phyloP scores from a whole-genome alignment of 208 protist genomes.

The Leishmania martiniquensis region DNA sequence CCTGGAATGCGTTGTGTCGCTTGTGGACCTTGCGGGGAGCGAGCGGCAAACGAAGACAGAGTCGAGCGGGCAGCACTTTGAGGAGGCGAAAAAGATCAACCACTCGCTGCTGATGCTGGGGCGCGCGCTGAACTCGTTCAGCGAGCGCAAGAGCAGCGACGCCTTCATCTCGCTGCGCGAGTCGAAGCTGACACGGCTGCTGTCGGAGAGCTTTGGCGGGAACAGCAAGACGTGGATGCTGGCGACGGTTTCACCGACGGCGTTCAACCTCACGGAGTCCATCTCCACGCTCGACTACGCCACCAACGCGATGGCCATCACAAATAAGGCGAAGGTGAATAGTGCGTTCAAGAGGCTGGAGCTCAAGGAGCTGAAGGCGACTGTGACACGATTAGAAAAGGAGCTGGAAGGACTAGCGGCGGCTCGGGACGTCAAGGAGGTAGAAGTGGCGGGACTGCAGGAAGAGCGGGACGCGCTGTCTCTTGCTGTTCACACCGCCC shows the following conservation, averaged over 20 bases:
- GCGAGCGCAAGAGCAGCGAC: slow-evolving; percentile 65
- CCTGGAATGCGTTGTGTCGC: slow-evolving; percentile 64
- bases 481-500: slow-evolving; percentile 35
- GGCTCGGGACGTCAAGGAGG: slow-evolving; percentile 38
- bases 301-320: slow-evolving; percentile 81
- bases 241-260: slow-evolving; percentile 70
- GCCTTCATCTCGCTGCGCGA: slow-evolving; percentile 83
- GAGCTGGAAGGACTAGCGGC: slow-evolving; percentile 41
- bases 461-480: slow-evolving; percentile 55
- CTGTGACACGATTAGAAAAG: slow-evolving; percentile 51
- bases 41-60: slow-evolving; percentile 87
- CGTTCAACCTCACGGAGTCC: slow-evolving; percentile 81
- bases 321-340: slow-evolving; percentile 79
- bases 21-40: slow-evolving; percentile 86
- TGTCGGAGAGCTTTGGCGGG: slow-evolving; percentile 91
- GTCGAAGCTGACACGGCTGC: slow-evolving; percentile 89
- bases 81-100: slow-evolving; percentile 93
- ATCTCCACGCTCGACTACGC: slow-evolving; percentile 87
- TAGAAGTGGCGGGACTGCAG: slow-evolving; percentile 37
- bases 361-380: slow-evolving; percentile 68
- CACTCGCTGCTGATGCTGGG: slow-evolving; percentile 87
- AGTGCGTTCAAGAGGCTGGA: slow-evolving; percentile 59
- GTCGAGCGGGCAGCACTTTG: slow-evolving; percentile 74
- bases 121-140: slow-evolving; percentile 85
- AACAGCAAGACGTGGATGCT: slow-evolving; percentile 95